Percentiles rank a stretch among this genome's conserved stretches.
Evolutionary conservation across 441 rosid species (phyloP).

Genomic region (Theobroma grandiflorum): DNA sequence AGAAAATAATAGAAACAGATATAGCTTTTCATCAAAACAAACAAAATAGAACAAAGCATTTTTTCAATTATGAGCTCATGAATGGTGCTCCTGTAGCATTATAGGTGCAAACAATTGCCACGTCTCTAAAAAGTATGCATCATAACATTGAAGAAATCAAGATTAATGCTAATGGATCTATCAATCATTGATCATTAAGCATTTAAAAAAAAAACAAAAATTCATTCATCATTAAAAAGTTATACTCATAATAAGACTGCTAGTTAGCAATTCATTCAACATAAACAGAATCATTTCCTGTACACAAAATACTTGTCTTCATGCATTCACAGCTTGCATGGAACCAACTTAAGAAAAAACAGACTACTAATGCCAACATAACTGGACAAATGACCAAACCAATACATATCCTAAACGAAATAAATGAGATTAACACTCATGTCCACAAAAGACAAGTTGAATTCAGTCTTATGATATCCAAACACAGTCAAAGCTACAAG

Average conservation of each 20-base stretch:
- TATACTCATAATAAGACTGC: not conserved
- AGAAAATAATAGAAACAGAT: not conserved
- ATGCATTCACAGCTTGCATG: not conserved
- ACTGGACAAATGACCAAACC: not conserved
- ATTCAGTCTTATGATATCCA: conserved; percentile 1
- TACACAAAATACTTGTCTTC: not conserved
- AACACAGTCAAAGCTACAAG: conserved; percentile 24
- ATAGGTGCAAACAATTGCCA: not conserved
- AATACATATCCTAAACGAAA: not conserved
- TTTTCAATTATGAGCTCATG: not conserved
- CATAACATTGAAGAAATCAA: not conserved
- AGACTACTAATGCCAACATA: not conserved
- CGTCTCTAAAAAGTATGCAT: not conserved
- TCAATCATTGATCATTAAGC: not conserved
- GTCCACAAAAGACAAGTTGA: conserved; percentile 7
- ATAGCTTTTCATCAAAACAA: not conserved
- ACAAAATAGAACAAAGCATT: not conserved
- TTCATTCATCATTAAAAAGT: not conserved
- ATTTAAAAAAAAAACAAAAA: no score
- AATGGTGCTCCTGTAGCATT: not conserved
- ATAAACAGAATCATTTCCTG: conserved; percentile 1
- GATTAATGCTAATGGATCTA: not conserved
- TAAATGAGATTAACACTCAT: not conserved
- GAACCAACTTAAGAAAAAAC: not conserved
- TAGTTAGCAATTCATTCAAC: not conserved